A percentile compares a stretch with the other conserved stretches of the same genome.
Evolutionary conservation across 768 basidiomycete species (phyloP).

Genomic region (Hortiboletus flavorubellus): DNA sequence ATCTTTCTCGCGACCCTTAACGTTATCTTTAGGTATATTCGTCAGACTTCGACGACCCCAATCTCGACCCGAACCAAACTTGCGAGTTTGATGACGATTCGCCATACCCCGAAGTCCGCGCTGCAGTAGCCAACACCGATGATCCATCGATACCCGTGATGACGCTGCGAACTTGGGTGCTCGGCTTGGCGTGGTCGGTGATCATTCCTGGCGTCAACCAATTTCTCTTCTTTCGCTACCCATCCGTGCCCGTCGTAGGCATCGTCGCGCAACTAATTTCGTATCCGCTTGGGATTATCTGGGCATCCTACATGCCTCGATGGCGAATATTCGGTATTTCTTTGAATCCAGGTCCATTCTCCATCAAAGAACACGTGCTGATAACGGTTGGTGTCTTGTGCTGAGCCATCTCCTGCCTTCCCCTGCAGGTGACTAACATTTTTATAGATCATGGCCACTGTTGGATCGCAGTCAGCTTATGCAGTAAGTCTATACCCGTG

Average conservation of each 20-base stretch:
- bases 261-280: constrained; percentile 70
- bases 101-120: constrained; percentile 70
- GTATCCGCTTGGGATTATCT: constrained; percentile 60
- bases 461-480: constrained; percentile 60
- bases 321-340: constrained; percentile 55
- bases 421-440: constrained; percentile 20
- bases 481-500: constrained; percentile 36
- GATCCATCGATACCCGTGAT: constrained; percentile 58
- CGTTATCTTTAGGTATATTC: constrained; percentile 1
- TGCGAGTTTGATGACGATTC: constrained; percentile 52
- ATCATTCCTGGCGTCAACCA: constrained; percentile 66
- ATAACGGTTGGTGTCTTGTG: constrained; percentile 43
- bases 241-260: constrained; percentile 57
- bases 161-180: constrained; percentile 66
- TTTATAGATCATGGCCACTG: constrained; percentile 50
- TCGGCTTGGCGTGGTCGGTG: constrained; percentile 71
- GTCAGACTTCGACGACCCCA: constrained; percentile 24
- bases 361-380: constrained; percentile 73
- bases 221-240: constrained; percentile 76
- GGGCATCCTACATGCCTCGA: constrained; percentile 52
- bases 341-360: constrained; percentile 74
- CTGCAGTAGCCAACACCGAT: constrained; percentile 68
- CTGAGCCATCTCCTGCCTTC: constrained; percentile 31
- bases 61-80: constrained; percentile 17
- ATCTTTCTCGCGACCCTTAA: not conserved